Base-by-base conservation (phyloP, 345 rosid species). In the Orychophragmus violaceus region DNA sequence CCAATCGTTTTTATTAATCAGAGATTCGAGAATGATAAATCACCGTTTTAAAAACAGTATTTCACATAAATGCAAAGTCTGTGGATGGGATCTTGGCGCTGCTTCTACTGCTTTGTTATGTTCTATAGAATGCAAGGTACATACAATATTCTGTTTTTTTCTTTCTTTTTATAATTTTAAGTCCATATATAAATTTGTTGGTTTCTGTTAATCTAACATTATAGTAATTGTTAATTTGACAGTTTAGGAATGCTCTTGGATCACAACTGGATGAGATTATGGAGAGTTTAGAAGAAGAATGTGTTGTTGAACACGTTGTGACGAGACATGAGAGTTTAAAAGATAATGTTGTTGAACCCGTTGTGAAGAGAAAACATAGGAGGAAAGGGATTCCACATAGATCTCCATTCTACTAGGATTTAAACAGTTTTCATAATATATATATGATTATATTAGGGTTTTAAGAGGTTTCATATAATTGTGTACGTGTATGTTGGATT, bases 71-170 rank as follows among this genome's bases (percentile, higher is more conserved):
- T 74, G 77, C 14, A 1, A 53, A 54, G 52, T 62, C 25, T 67
- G 77, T 67, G 36, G 28, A 61, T 54, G 73, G 73, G 64, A 30
- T 53, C 27, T 74, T 61, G 64, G 36, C 1, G 28, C 52, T 52
- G 17, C 62, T 41, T 49, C 66, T 46, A 57, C 61, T 25, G 37
- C 33, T 24, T 60, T 67, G 22, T n/a, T n/a, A n/a, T 74, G 77
- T 67, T 74, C 77, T 25, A 7, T 67, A 11, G 69, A 74, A 61
- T 74, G 73, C 68, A 74, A 74, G 69, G 77, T 74, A n/a, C n/a
- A n/a, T n/a, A n/a, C n/a, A n/a, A 7, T 17, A n/a, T 37, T 22
- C 1, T 57, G 6, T 8, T 32, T 22, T 18, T 27, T 33, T 0
- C 3, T 14, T 14, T 5, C 5, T 13, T 22, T n/a, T 44, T 14